A percentile compares a stretch with the other conserved stretches of the same genome.
phyloP scores from a whole-genome alignment of 2,329 filamentous ascomycete genomes.

The Cladophialophora exuberans region DNA sequence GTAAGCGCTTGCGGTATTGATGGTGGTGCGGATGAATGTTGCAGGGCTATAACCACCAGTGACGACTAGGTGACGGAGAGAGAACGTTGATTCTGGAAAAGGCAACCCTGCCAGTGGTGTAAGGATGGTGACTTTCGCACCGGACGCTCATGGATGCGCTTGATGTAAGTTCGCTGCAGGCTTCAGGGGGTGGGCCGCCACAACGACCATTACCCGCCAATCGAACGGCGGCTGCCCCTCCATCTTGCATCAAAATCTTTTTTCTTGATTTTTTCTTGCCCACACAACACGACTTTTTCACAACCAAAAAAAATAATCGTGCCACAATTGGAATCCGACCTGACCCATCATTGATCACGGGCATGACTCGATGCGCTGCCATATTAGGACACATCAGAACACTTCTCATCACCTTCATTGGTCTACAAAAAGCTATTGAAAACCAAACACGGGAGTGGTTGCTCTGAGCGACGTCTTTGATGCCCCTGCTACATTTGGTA shows the following conservation, averaged over 20 bases:
- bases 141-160: conserved; percentile 10
- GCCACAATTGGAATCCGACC: not conserved
- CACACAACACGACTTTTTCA: not conserved
- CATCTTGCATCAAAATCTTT: conserved; percentile 2
- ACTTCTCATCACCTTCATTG: not conserved
- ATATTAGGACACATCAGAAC: not conserved
- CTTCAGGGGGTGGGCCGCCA: conserved; percentile 19
- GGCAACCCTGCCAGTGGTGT: not conserved
- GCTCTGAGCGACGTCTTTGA: conserved; percentile 12
- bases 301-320: conserved; percentile 2
- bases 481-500: conserved; percentile 4
- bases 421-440: not conserved
- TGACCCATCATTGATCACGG: conserved; percentile 5
- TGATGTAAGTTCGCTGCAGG: conserved; percentile 12
- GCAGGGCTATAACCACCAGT: not conserved
- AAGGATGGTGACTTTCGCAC: not conserved
- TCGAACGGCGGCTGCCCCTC: conserved; percentile 7
- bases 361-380: not conserved
- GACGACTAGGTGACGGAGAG: not conserved
- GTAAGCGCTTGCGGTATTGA: conserved; percentile 14
- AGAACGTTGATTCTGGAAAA: not conserved
- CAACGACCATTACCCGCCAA: not conserved
- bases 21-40: conserved; percentile 14
- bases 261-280: conserved; percentile 2
- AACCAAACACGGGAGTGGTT: conserved; percentile 2